These are phyloP conservation scores for Vitis cinerea DNA, from an alignment of 164 flowering plant species.

Conservation along the genomic window DNA sequence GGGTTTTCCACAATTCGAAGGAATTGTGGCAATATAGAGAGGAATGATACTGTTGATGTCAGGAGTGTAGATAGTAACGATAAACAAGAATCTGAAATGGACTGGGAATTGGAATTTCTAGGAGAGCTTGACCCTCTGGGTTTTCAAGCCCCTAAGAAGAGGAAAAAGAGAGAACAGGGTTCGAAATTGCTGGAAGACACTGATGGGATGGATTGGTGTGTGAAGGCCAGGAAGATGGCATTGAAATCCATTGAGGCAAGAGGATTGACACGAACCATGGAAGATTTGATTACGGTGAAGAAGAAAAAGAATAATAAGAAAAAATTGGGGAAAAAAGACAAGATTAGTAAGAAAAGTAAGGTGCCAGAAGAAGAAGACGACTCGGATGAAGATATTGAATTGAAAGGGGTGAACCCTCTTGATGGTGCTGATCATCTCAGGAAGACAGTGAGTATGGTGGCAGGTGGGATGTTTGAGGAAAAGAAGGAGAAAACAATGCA, in stretches of 20 bases:
- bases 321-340: constrained; percentile 24
- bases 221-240: constrained; percentile 74
- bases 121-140: constrained; percentile 57
- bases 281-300: constrained; percentile 43
- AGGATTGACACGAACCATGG: constrained; percentile 55
- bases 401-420: constrained; percentile 13
- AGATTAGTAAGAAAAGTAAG: constrained; percentile 18
- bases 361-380: constrained; percentile 35
- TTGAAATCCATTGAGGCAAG: constrained; percentile 71
- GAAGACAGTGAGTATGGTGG: constrained; percentile 48
- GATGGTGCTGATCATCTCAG: constrained; percentile 28
- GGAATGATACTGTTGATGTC: neutral
- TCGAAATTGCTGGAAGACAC: constrained; percentile 50
- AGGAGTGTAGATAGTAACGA: constrained; percentile 10
- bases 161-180: constrained; percentile 24
- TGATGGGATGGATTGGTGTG: constrained; percentile 89
- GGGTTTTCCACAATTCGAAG: neutral
- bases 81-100: constrained; percentile 16
- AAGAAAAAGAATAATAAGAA: constrained; percentile 55
- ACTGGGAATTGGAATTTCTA: constrained; percentile 76
- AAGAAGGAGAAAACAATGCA: constrained; percentile 64
- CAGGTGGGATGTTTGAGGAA: constrained; percentile 70
- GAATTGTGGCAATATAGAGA: constrained; percentile 9
- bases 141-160: constrained; percentile 42
- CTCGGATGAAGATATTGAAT: constrained; percentile 23